Base-by-base conservation (phyloP, 202 grass and related monocot species). In the Setaria italica region DNA sequence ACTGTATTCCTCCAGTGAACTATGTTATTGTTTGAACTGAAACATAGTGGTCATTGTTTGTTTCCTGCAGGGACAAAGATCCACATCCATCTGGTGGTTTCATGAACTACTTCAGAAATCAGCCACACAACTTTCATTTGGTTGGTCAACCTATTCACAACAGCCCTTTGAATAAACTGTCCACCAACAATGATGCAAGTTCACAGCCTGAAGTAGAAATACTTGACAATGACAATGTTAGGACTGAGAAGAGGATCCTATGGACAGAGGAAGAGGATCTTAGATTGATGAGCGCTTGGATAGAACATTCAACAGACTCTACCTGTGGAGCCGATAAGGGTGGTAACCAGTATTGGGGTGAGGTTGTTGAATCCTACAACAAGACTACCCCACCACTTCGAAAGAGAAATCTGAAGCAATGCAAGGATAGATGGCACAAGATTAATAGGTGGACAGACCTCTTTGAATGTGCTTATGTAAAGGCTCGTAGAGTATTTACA, bases 121-220 rank as follows among this genome's bases (percentile, higher is more conserved):
- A 69, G 37, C 37, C 67, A 70, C 41, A 70, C 10, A 70, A 70
- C 19, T 70, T 6, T 70, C 17, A 70, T 70, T 46, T 70, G 66
- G 35, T 41, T 4, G 34, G 35, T 39, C 13, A 4, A 57, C 19
- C 19, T 57, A 57, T 21, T 57, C 19, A 57, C 5, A 8, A 3
- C 55, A 57, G 17, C 19, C 55, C n/a, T 2, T 4, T 37, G 35
- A 37, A 37, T 37, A 37, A 4, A 4, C n/a, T 37, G 2, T 37
- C 35, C n/a, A n/a, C n/a, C n/a, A n/a, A n/a, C n/a, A 37, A 37
- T 37, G 2, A 0, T 37, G 35, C n/a, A n/a, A n/a, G 35, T 37
- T 37, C 35, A 37, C 35, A 0, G 3, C 35, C 2, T 4, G n/a
- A 60, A 29, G 57, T 60, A n/a, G 8, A 60, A 60, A n/a, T 19